A percentile compares a stretch with the other conserved stretches of the same genome.
Evolutionary conservation across 1,284 basidiomycete species (phyloP).

Genomic region (Sanghuangporus weigelae): DNA sequence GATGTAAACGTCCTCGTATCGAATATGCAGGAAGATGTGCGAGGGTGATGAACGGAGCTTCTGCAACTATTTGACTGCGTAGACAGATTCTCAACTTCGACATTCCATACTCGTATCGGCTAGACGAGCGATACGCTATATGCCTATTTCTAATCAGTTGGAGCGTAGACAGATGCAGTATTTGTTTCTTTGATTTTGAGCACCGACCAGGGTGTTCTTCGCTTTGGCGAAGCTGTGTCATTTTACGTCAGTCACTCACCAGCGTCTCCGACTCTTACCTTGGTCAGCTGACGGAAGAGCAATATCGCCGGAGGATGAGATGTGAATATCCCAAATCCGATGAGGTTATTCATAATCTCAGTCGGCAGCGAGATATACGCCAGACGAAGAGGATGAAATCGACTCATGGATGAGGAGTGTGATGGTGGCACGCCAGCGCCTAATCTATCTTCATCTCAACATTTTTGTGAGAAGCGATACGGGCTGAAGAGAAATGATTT

Average conservation of each 20-base stretch:
- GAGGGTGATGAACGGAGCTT: conserved; percentile 67
- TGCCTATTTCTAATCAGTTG: conserved; percentile 31
- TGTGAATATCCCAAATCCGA: conserved; percentile 74
- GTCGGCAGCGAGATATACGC: conserved; percentile 62
- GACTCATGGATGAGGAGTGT: conserved; percentile 70
- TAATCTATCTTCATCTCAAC: conserved; percentile 28
- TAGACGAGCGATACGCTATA: conserved; percentile 75
- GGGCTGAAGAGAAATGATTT: conserved; percentile 57
- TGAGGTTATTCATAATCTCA: conserved; percentile 79
- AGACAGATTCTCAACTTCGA: conserved; percentile 60
- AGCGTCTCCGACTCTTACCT: conserved; percentile 4
- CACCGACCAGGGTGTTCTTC: conserved; percentile 62
- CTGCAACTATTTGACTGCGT: conserved; percentile 60
- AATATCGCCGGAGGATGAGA: conserved; percentile 61
- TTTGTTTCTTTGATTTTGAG: conserved; percentile 72
- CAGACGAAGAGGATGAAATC: conserved; percentile 48
- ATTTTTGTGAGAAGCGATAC: conserved; percentile 48
- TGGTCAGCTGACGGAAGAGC: conserved; percentile 23
- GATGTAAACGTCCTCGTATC: conserved; percentile 44
- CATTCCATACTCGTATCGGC: conserved; percentile 69
- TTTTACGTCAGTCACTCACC: conserved; percentile 18
- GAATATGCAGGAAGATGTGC: conserved; percentile 35
- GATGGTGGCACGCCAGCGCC: conserved; percentile 57
- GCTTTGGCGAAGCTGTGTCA: conserved; percentile 29
- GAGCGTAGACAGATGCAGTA: conserved; percentile 53